Evolutionary conservation across 1,284 basidiomycete species (phyloP), one percentile per base, ranked within the genome.

Genomic region (Leccinum holopus): DNA sequence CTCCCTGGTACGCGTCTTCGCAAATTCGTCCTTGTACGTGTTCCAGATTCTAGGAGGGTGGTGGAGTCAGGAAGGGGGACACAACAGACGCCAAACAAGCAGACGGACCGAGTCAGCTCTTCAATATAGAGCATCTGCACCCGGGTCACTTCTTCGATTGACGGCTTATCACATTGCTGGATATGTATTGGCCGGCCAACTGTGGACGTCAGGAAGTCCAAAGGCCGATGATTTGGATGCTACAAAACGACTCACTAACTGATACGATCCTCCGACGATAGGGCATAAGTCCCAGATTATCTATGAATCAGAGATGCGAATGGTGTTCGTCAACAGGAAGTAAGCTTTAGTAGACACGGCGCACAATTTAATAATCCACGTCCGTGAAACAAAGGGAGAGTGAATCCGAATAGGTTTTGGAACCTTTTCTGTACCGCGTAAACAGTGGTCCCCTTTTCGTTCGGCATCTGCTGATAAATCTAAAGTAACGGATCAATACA

Each of bases 381-480:
- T 3, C 95, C 95, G 75, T 97, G 94, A 77, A 98, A 97, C 51
- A 97, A 76, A 25, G 97, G 97, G n/a, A 99, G 78, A 0, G 97
- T 99, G 73, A 98, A 99, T 0, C 97, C 97, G 71, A 98, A 98
- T 47, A 93, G 76, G 57, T 82, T 84, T 75, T 98, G 95, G 75
- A 98, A 97, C 68, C 87, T 87, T 75, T 94, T 93, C 77, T 98
- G 95, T 9, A 97, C 70, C 25, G 81, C 84, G 77, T 95, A 92
- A 39, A 98, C 78, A n/a, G 87, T 87, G 0, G 96, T 97, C 1
- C 96, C 96, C 69, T 90, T 90, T 69, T 95, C 88, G 73, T 98
- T 99, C 1, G 94, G 89, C 84, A 98, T 90, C 80, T 99, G 97
- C 67, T 95, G 85, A 70, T 94, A 99, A 59, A 99, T 97, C 91